Base-by-base conservation (phyloP, 1,139 yeast species). In the Blastobotrys ciferrii region DNA sequence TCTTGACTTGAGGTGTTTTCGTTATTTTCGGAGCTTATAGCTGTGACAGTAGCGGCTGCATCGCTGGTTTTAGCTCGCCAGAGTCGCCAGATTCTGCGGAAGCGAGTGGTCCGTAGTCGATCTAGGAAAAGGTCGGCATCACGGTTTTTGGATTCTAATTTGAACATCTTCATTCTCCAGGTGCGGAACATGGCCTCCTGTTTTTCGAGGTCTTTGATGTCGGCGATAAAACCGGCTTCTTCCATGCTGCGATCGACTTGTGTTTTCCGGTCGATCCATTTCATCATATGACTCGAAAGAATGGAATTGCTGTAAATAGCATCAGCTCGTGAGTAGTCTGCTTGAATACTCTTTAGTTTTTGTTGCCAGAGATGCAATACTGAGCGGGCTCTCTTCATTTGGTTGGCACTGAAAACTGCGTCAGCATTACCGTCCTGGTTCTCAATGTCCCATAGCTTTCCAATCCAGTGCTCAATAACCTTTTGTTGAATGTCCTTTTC, bases 81-180 rank as follows among this genome's bases (percentile, higher is more conserved):
- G 13, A 43, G 49, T 33, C 58, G 48, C 60, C 62, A 61, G 1
- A 52, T 25, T 12, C 50, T 48, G 18, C 58, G 51, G 42, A 60
- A 55, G 33, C 59, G 50, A 13, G 51, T 50, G 4, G 42, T 46
- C 31, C 52, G 53, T 6, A 57, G 46, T 30, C 59, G 48, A 20
- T 45, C 45, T 33, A 42, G 46, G 13, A 58, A 58, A 13, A 55
- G 54, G 23, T 57, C 58, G 11, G 60, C 64, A 32, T 58, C 60
- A 1, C 63, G 55, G 30, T 38, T 38, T 44, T 51, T 53, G 3
- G 62, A 56, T 11, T 47, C 42, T 18, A 58, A 41, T 47, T 58
- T 53, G 53, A 61, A 58, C 45, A 54, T 49, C 15, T 52, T 46
- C 54, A 59, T 56, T 30, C 58, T 48, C 65, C 65, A 61, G 6